Base-by-base conservation (phyloP, 129 eudicot genomes). In the Escallonia herrerae region DNA sequence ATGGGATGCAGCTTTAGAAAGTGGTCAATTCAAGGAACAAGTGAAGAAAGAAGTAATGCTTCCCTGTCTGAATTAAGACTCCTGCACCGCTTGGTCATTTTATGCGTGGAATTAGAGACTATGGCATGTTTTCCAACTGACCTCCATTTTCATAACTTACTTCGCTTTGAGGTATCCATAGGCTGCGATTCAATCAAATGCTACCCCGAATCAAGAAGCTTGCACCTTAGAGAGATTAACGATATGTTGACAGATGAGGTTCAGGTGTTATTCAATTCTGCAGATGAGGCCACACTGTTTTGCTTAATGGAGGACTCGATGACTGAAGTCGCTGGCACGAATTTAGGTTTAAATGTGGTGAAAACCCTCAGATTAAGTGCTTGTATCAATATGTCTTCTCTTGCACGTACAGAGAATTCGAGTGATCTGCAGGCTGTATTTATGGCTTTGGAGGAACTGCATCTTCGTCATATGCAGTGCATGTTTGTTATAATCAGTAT, bases 151-250 rank as follows among this genome's bases (percentile, higher is more conserved):
- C n/a, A 12, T 11, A 61, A 13, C n/a, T n/a, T n/a, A n/a, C 22
- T 10, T 2, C 41, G 42, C 22, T 61, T 61, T 11, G 50, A 61
- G 65, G 42, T 61, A 61, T 8, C 50, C 3, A 43, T 61, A 3
- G 65, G 65, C 43, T 42, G 43, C 33, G 7, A 41, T 43, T 40
- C 50, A 11, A 43, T 43, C 15, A 41, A n/a, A 61, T 61, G 50
- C 42, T 61, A 61, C 50, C 65, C 54, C 41, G 42, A 42, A 43
- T 61, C 50, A 40, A 61, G 50, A 43, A 61, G 65, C 50, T 42
- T 61, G 33, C 43, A 13, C 37, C 65, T 61, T 7, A 39, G 15
- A n/a, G n/a, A n/a, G 8, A 5, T 41, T 4, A 9, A 5, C 5
- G 42, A 49, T 41, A 4, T 22, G 5, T 38, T 61, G n/a, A 11